Evolutionary conservation across 352 stramenopile genomes (phyloP).

Genomic region (Phytophthora citricola): DNA sequence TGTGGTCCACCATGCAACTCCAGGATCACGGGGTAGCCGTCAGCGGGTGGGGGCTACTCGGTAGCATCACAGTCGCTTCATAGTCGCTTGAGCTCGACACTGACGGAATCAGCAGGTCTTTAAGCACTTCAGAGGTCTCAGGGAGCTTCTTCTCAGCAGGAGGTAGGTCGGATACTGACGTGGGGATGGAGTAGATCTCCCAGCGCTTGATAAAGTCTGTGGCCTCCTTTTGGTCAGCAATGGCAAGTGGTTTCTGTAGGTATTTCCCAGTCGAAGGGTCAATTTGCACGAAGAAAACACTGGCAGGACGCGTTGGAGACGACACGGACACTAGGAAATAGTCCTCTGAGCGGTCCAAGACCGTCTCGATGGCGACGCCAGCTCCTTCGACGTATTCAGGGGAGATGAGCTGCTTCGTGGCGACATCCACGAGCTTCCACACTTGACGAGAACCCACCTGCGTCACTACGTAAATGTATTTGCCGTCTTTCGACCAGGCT

Average conservation of each 20-base stretch:
- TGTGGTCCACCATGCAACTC: constrained; percentile 95
- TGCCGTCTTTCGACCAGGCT: constrained; percentile 64
- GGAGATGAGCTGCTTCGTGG: constrained; percentile 54
- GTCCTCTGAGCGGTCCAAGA: constrained; percentile 51
- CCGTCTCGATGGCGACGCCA: constrained; percentile 50
- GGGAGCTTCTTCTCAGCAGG: constrained; percentile 44
- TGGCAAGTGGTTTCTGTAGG: constrained; percentile 35
- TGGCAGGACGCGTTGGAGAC: constrained; percentile 61
- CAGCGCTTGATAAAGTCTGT: constrained; percentile 60
- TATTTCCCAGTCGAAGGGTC: constrained; percentile 56
- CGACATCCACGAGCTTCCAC: constrained; percentile 78
- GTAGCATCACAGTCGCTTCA: constrained; percentile 83
- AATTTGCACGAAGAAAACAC: constrained; percentile 63
- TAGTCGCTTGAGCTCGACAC: constrained; percentile 61
- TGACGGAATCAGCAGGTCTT: constrained; percentile 57
- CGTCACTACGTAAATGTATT: constrained; percentile 73
- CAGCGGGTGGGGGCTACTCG: constrained; percentile 40
- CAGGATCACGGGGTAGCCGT: constrained; percentile 80
- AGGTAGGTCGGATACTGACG: constrained; percentile 53
- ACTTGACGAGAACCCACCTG: constrained; percentile 66
- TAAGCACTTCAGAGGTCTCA: constrained; percentile 38
- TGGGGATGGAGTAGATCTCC: constrained; percentile 64
- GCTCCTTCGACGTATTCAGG: constrained; percentile 60
- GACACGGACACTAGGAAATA: constrained; percentile 60
- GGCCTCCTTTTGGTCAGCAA: constrained; percentile 54